These are phyloP conservation scores for Aspergillus biplanus DNA, from an alignment of 495 filamentous ascomycete species.

Conservation along the genomic window DNA sequence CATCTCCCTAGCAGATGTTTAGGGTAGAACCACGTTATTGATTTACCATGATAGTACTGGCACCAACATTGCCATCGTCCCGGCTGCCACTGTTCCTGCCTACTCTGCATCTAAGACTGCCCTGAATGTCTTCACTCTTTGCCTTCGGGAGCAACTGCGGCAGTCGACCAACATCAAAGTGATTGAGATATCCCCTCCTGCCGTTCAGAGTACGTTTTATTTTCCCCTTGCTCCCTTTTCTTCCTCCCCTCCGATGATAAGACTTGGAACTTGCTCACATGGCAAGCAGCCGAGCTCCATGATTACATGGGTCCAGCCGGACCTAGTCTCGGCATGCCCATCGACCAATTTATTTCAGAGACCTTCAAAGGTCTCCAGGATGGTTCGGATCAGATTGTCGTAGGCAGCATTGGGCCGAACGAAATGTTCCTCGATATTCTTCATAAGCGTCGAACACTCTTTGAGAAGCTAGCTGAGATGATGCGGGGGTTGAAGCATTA, in stretches of 20 bases:
- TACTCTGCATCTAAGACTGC: conserved; percentile 52
- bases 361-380: conserved; percentile 54
- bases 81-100: conserved; percentile 39
- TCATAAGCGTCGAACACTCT: conserved; percentile 36
- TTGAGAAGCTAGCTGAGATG: conserved; percentile 35
- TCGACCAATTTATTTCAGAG: conserved; percentile 60
- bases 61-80: conserved; percentile 47
- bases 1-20: neutral
- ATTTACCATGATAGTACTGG: conserved; percentile 34
- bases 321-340: conserved; percentile 58
- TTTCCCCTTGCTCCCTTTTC: neutral
- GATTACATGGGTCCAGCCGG: conserved; percentile 45
- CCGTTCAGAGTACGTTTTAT: conserved; percentile 60
- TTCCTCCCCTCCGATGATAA: too few relatives aligned
- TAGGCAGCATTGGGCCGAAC: conserved; percentile 33
- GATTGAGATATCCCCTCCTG: conserved; percentile 68
- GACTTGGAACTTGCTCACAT: neutral
- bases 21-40: neutral
- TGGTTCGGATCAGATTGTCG: conserved; percentile 50
- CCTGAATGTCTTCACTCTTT: conserved; percentile 51
- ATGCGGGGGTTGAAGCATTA: conserved; percentile 11
- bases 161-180: conserved; percentile 54
- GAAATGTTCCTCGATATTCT: conserved; percentile 41
- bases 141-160: conserved; percentile 61
- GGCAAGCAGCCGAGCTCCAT: conserved; percentile 41